Evolutionary conservation across 1,284 basidiomycete species (phyloP), one percentile per base, ranked within the genome.

Genomic region (Cutaneotrichosporon mucoides): DNA sequence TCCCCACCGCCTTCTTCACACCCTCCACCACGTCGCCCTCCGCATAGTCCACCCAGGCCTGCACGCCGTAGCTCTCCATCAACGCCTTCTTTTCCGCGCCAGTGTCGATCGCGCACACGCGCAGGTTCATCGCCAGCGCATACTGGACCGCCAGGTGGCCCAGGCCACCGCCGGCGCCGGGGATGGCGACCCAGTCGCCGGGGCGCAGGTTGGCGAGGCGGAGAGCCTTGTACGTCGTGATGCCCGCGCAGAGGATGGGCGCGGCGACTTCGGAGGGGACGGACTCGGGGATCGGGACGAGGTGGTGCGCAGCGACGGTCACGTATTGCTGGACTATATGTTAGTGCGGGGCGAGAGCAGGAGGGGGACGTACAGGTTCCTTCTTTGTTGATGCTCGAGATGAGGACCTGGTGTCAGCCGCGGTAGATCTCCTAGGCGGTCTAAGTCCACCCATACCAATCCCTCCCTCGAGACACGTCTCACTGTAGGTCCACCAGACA

Each of bases 171-270:
- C 73, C 73, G 5, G 73, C 72, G 55, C 75, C 75, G 11, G 73
- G 86, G 62, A 94, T 81, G 43, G 86, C 87, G 63, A 92, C 82
- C 85, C 87, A 91, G 63, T 93, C 85, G 54, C 89, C 88, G 9
- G 85, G 82, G 35, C 78, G 80, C 7, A 84, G 82, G 53, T 83
- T 79, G 56, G 84, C 84, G 73, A 88, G 83, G 73, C 89, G 90
- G 68, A 93, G 80, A 0, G 90, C 91, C 66, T 88, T 87, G 76
- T 91, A 92, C 38, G 71, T 71, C 16, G 76, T 76, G 5, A 68
- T 68, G 65, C 75, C 88, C 13, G 89, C 88, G 68, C 90, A 93
- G 12, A 92, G 84, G 62, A 92, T 84, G 4, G 90, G 88, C 3
- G 90, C 89, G 24, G 90, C 90, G n/a, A 83, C 84, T 15, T 82